Evolutionary conservation across 441 rosid genomes (phyloP), one percentile per base, ranked within the genome.

Genomic region (Syzygium malaccense): DNA sequence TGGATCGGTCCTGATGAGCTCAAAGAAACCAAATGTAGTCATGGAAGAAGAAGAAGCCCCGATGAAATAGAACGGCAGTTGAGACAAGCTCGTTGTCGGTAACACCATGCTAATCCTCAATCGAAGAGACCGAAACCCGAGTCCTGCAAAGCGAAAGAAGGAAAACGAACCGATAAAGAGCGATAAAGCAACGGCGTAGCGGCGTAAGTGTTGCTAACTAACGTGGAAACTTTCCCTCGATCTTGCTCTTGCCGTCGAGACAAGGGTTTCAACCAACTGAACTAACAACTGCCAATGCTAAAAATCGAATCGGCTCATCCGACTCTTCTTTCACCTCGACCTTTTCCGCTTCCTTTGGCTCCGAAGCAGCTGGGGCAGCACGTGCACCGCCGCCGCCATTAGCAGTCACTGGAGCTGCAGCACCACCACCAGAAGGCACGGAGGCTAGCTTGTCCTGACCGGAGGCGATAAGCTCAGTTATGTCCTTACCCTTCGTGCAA

Each of bases 391-490:
- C 86, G 3, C 87, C 85, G 6, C 58, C 60, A 37, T 33, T 68
- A 8, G 88, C 55, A 15, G 88, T 86, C 25, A 86, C 86, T 1
- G 58, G 71, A 12, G 28, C 80, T 55, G 45, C 88, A 68, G 45
- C 88, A 66, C 54, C 45, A 25, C 88, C 88, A n/a, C 90, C 90
- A 5, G 78, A 5, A 79, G 88, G 90, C 14, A 89, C 88, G 1
- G 88, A 55, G 19, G 90, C 86, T 55, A 75, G 54, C 78, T 89
- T 86, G 79, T 89, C 90, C 86, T 87, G 78, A 55, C 90, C 88
- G 14, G 90, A 78, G 45, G 90, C 90, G 75, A 89, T 86, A 17
- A 79, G 88, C 86, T 89, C 90, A 25, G 90, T 49, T n/a, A 89
- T 89, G 55, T 86, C 90, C 45, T 49, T 75, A 4, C 86, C 90